These are phyloP conservation scores for Eragrostis curvula DNA, from an alignment of 176 grass and related monocot species.

Conservation along the genomic window DNA sequence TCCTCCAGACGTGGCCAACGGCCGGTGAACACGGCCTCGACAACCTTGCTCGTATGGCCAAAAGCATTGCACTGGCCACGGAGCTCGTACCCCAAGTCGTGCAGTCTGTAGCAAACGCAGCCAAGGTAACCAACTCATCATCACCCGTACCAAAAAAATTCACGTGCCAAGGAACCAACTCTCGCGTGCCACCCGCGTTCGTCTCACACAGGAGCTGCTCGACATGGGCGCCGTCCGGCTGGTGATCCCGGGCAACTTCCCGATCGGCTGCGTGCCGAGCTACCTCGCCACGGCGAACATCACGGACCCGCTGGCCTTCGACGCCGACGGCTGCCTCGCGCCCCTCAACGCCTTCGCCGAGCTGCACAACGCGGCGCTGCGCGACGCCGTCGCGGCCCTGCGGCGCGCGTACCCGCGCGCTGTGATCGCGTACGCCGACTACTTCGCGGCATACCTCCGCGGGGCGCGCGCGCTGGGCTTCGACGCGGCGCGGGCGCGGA, in stretches of 20 bases:
- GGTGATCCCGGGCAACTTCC: slow-evolving; percentile 71
- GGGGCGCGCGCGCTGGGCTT: slow-evolving; percentile 49
- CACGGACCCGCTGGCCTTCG: slow-evolving; percentile 31
- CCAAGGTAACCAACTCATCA: slow-evolving; percentile 36
- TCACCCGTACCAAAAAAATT: not conserved
- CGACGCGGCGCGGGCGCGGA: slow-evolving; percentile 35
- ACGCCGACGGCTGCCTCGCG: slow-evolving; percentile 55
- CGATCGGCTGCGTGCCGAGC: slow-evolving; percentile 69
- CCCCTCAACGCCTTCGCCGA: slow-evolving; percentile 61
- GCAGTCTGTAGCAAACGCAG: slow-evolving; percentile 43
- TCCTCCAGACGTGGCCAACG: slow-evolving; percentile 31
- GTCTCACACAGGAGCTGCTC: slow-evolving; percentile 52
- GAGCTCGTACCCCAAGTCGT: slow-evolving; percentile 60
- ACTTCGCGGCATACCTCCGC: slow-evolving; percentile 57
- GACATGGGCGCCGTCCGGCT: slow-evolving; percentile 58
- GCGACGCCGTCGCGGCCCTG: slow-evolving; percentile 31
- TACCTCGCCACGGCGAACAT: slow-evolving; percentile 59
- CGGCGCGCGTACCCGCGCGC: slow-evolving; percentile 48
- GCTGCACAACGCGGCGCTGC: slow-evolving; percentile 61
- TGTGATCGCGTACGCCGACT: slow-evolving; percentile 62
- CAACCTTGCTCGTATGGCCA: not conserved
- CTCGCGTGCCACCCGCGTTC: too few relatives aligned
- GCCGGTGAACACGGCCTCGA: not conserved
- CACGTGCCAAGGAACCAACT: not conserved
- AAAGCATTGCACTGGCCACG: slow-evolving; percentile 16